Evolutionary conservation across 2,329 filamentous ascomycete species (phyloP).

Genomic region (Lecanoromycetidae sp.): DNA sequence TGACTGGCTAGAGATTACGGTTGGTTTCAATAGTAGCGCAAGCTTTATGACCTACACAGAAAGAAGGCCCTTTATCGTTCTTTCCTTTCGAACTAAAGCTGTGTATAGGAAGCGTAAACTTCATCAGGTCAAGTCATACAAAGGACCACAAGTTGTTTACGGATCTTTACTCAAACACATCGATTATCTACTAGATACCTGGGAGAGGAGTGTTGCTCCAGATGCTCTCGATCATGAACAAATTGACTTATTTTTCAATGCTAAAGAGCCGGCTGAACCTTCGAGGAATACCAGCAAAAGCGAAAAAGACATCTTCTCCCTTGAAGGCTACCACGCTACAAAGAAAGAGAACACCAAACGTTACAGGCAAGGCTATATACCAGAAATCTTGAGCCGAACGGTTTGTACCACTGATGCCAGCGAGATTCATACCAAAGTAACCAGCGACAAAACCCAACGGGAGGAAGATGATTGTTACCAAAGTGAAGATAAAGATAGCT

Average conservation of each 20-base stretch:
- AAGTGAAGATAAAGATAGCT: conserved; percentile 34
- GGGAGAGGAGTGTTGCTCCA: too few relatives aligned
- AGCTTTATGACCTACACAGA: too few relatives aligned
- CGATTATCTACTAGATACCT: too few relatives aligned
- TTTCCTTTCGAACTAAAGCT: too few relatives aligned
- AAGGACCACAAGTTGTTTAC: too few relatives aligned
- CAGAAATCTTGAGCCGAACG: conserved; percentile 19
- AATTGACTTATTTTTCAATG: not conserved
- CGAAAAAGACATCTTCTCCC: conserved; percentile 5
- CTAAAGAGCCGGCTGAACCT: not conserved
- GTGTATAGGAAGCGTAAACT: too few relatives aligned
- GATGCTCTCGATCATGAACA: not conserved
- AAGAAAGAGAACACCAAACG: conserved; percentile 2
- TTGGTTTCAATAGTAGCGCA: too few relatives aligned
- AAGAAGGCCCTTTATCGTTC: too few relatives aligned
- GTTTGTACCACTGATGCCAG: conserved; percentile 19
- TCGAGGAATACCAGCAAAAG: not conserved
- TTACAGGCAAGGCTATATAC: conserved; percentile 10
- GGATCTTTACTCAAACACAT: too few relatives aligned
- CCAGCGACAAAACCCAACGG: conserved; percentile 18
- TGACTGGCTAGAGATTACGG: too few relatives aligned
- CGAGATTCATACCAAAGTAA: conserved; percentile 20
- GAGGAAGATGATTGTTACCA: conserved; percentile 19
- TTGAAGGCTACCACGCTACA: not conserved
- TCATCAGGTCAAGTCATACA: too few relatives aligned